Percentiles rank a stretch among this genome's conserved stretches.
phyloP scores from a whole-genome alignment of 2,329 filamentous ascomycete species.

The Phyllosticta capitalensis region DNA sequence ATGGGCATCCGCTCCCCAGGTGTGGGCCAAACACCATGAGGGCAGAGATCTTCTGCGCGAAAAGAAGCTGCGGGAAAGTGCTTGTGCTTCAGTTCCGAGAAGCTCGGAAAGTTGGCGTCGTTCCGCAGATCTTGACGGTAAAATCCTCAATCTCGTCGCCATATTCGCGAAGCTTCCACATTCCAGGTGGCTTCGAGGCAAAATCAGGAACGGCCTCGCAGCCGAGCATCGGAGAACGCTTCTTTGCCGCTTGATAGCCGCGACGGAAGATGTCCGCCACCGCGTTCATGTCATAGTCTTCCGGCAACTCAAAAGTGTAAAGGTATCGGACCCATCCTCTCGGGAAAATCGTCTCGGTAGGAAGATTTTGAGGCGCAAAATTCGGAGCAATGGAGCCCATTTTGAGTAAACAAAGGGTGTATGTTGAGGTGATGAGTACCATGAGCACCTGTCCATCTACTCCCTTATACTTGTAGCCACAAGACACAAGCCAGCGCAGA shows the following conservation, averaged over 20 bases:
- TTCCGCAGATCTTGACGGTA: background rate
- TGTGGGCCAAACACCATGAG: background rate
- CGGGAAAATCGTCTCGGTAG: background rate
- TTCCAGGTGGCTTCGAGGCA: background rate
- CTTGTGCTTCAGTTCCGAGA: constrained; percentile 1
- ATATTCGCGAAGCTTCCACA: background rate
- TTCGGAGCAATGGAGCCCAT: background rate
- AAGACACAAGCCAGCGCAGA: background rate
- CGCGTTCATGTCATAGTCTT: background rate
- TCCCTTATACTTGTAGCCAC: background rate
- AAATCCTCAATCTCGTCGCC: constrained; percentile 3
- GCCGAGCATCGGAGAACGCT: background rate
- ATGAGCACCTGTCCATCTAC: background rate
- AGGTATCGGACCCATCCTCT: constrained; percentile 1
- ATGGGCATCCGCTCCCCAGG: background rate
- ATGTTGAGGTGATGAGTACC: background rate
- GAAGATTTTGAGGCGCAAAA: background rate
- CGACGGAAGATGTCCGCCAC: background rate
- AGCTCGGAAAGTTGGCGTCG: background rate
- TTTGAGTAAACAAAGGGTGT: background rate
- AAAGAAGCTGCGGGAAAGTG: background rate
- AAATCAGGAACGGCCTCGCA: background rate
- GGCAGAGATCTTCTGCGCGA: background rate
- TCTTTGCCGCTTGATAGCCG: background rate
- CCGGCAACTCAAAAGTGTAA: background rate